Evolutionary conservation across 495 filamentous ascomycete species (phyloP), one percentile per base, ranked within the genome.

Genomic region (Lineolata rhizophorae): DNA sequence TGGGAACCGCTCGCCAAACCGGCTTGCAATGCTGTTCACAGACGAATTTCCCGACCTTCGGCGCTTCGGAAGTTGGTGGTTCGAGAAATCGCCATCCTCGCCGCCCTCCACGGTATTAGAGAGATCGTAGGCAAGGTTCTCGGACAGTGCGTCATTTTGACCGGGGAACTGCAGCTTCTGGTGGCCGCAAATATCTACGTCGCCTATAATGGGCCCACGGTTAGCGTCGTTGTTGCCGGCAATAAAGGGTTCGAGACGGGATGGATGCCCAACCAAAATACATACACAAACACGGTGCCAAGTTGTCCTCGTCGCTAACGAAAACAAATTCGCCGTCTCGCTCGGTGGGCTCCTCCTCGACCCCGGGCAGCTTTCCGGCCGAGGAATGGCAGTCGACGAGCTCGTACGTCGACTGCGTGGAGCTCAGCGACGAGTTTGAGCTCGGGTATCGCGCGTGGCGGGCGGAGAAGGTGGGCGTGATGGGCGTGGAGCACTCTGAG

Each of bases 1-100:
- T 2, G 77, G 73, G 34, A 87, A 72, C 32, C 68, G 64, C 2
- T 69, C 66, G 35, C 85, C 53, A 25, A 75, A n/a, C n/a, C n/a
- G 65, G 20, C 69, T 65, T 17, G 78, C 61, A 33, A 79, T 61
- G 28, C 60, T 66, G 35, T 64, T 57, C n/a, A 70, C 51, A 1
- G 76, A 59, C 0, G 65, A 62, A 29, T 73, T 73, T 20, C 67
- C 67, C 4, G 69, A 76, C 31, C 16, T 16, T 6, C 5, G 27
- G n/a, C n/a, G n/a, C n/a, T 8, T 25, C 8, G 22, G 12, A 12
- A 12, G 12, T 25, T 8, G 12, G 12, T 12, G 22, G 12, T 8
- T 8, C 8, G 41, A 65, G 62, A 38, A 72, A 65, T 39, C 65
- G 22, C 22, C 12, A 12, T 12, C 12, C 8, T 8, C 8, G 22